Percentiles rank a stretch among this genome's conserved stretches.
phyloP scores from a whole-genome alignment of 768 basidiomycete species.

The Auricularia cornea region DNA sequence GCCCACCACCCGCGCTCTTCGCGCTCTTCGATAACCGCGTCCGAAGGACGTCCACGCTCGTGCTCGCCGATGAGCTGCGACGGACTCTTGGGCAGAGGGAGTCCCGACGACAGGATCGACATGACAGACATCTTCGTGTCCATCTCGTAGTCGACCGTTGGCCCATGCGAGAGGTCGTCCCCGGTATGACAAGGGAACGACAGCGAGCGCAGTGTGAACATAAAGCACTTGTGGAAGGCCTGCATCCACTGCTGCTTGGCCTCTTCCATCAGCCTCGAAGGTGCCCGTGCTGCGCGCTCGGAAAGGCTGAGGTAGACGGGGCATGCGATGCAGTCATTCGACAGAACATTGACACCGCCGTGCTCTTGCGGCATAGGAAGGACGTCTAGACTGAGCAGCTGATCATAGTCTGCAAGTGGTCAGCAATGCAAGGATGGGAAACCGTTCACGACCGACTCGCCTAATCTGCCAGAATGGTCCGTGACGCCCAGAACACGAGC shows the following conservation, averaged over 20 bases:
- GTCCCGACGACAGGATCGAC: constrained; percentile 35
- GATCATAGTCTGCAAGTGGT: constrained; percentile 14
- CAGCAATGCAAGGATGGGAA: neutral
- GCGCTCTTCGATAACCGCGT: constrained; percentile 38
- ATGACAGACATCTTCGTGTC: constrained; percentile 28
- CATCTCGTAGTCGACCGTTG: constrained; percentile 19
- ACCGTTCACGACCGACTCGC: constrained; percentile 11
- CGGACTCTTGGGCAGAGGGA: constrained; percentile 66
- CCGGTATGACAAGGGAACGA: constrained; percentile 30
- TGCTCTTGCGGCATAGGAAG: constrained; percentile 37
- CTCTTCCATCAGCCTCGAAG: constrained; percentile 19
- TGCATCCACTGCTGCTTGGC: constrained; percentile 36
- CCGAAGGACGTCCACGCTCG: constrained; percentile 19
- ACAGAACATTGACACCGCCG: constrained; percentile 19
- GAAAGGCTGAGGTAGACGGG: constrained; percentile 28
- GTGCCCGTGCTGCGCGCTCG: constrained; percentile 17
- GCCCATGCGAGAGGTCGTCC: constrained; percentile 20
- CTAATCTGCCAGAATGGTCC: constrained; percentile 26
- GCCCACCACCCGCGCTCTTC: constrained; percentile 75
- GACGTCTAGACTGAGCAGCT: constrained; percentile 40
- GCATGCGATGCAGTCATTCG: constrained; percentile 25
- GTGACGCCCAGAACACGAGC: constrained; percentile 40
- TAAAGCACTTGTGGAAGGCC: constrained; percentile 46
- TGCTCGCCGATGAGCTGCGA: constrained; percentile 44
- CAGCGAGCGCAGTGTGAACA: constrained; percentile 37